A percentile compares a stretch with the other conserved stretches of the same genome.
Evolutionary conservation across 2,329 filamentous ascomycete genomes (phyloP).

Genomic region (Phyllosticta capitalensis): DNA sequence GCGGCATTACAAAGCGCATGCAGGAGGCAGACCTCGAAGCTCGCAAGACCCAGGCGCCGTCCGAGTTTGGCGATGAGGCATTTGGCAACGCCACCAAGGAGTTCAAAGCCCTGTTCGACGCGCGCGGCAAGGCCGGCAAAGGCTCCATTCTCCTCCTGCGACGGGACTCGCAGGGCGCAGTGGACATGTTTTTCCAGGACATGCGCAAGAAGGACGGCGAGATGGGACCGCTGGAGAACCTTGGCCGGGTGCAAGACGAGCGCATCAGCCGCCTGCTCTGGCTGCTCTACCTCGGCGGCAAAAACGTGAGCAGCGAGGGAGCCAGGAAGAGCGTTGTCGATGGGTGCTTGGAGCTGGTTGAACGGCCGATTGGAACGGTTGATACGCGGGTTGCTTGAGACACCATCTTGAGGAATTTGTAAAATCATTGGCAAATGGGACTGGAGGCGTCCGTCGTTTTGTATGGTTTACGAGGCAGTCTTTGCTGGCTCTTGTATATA

Average conservation of each 20-base stretch:
- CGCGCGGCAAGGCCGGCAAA: conserved; percentile 68
- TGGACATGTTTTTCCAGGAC: conserved; percentile 58
- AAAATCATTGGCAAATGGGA: not conserved
- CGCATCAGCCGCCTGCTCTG: conserved; percentile 72
- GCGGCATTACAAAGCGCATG: conserved; percentile 68
- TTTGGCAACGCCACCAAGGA: conserved; percentile 67
- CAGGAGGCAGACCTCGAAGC: conserved; percentile 44
- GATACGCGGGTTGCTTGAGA: conserved; percentile 59
- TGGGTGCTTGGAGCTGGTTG: conserved; percentile 79
- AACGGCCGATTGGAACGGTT: conserved; percentile 78
- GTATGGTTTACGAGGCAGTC: not conserved
- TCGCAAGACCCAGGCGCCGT: conserved; percentile 24
- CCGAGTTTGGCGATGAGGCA: conserved; percentile 56
- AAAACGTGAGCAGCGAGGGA: conserved; percentile 74
- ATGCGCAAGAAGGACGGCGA: conserved; percentile 32
- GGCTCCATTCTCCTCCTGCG: conserved; percentile 65
- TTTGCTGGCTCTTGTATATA: not conserved
- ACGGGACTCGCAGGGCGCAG: conserved; percentile 43
- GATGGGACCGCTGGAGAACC: conserved; percentile 38
- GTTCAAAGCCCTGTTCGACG: conserved; percentile 75
- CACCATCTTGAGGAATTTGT: not conserved
- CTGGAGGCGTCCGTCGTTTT: not conserved
- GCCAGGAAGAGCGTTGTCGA: conserved; percentile 75
- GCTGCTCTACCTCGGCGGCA: conserved; percentile 82
- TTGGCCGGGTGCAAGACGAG: conserved; percentile 71